phyloP scores from a whole-genome alignment of 345 rosid species.

The Erucastrum elatum region DNA sequence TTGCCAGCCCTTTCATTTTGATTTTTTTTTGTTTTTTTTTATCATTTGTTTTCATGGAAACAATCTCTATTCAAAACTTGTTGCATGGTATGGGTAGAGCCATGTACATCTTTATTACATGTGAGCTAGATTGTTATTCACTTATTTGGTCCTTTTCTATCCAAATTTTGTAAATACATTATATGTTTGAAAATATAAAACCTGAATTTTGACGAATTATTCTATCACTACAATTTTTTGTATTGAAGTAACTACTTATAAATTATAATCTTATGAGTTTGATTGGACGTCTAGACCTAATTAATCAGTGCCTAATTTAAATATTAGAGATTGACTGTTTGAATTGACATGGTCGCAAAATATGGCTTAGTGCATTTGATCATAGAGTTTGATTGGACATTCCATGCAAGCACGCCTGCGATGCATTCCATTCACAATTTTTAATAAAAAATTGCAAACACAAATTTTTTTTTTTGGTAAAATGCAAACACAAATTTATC shows the following conservation, averaged over 20 bases:
- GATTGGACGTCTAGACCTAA: constrained; percentile 1
- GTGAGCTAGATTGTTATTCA: neutral
- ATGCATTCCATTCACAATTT: constrained; percentile 24
- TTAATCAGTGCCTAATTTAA: constrained; percentile 2
- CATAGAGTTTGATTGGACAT: constrained; percentile 28
- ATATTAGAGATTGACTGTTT: constrained; percentile 19
- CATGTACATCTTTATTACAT: neutral
- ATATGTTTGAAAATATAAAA: neutral
- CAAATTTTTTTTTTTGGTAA: too few relatives aligned
- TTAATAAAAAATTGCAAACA: neutral
- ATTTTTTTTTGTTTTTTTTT: neutral
- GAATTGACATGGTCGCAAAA: constrained; percentile 15
- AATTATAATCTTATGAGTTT: neutral
- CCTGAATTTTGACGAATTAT: constrained; percentile 2
- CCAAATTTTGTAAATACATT: neutral
- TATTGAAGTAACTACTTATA: neutral
- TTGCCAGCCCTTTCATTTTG: constrained; percentile 34
- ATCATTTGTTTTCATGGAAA: neutral
- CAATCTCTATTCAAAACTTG: constrained; percentile 1
- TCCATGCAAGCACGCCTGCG: constrained; percentile 31
- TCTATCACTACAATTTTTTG: neutral
- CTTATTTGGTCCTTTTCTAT: neutral
- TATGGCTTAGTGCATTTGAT: constrained; percentile 27
- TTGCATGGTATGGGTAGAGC: constrained; percentile 29
- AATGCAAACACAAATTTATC: neutral